Evolutionary conservation across 164 flowering plant species (phyloP), one percentile per base, ranked within the genome.

Genomic region (Hamamelis virginiana): DNA sequence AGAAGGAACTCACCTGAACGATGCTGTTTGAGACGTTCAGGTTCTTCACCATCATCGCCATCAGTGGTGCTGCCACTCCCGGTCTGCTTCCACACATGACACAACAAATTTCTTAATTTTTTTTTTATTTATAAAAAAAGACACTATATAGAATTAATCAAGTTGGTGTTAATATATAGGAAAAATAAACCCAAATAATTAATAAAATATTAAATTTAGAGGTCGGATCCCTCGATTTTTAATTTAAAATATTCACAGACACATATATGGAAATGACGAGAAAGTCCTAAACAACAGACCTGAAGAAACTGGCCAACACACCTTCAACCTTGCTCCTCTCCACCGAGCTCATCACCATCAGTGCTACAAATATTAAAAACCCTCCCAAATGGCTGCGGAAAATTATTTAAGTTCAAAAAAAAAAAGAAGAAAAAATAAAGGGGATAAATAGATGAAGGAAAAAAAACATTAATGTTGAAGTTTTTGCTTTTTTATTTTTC

Each of bases 331-430:
- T 82, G 50, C 66, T 56, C 74, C 71, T 62, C 61, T 80, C 89
- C 85, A 69, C 77, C 47, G 61, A 81, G 74, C 91, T 91, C 80
- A 78, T 23, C 68, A 82, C 83, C 72, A 87, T 80, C 80, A 95
- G 53, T 5, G 71, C 74, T 19, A 75, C 73, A 75, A 95, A 95
- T 60, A 95, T 69, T 16, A 89, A 1, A 61, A 95, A 92, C 55
- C 97, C 99, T 11, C 76, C 81, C 77, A 95, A 82, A 83, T 95
- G 99, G 83, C 98, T 95, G 86, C 65, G 9, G 3, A 41, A 61
- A 18, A 58, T 44, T 28, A n/a, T n/a, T n/a, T n/a, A n/a, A n/a
- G n/a, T n/a, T n/a, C n/a, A n/a, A n/a, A n/a, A n/a, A n/a, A n/a
- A n/a, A n/a, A 59, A 16, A 38, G 60, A 69, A 44, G 21, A 1